These are phyloP conservation scores for Myrica gale DNA, from an alignment of 306 rosid species.

Conservation along the genomic window DNA sequence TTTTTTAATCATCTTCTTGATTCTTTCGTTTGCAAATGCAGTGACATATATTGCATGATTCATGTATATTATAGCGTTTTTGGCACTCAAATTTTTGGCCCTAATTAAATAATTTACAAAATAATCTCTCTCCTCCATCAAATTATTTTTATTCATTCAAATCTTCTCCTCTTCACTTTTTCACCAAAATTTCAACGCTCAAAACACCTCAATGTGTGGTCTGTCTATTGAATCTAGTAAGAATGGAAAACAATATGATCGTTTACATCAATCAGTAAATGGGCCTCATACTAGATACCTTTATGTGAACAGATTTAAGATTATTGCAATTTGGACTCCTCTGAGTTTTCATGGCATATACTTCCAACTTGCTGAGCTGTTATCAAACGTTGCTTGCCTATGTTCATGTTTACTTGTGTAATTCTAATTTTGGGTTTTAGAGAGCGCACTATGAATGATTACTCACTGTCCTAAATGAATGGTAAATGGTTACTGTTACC, in stretches of 20 bases:
- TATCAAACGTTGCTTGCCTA: neutral
- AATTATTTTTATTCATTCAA: too few species aligned
- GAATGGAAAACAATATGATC: neutral
- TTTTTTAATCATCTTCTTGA: neutral
- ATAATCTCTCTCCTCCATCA: too few species aligned
- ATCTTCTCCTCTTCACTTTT: too few species aligned
- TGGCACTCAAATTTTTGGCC: too few species aligned
- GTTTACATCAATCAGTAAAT: neutral
- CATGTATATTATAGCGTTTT: too few species aligned
- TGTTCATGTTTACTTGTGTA: neutral
- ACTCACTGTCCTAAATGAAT: neutral
- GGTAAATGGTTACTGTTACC: slow-evolving; percentile 11
- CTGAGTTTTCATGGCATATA: neutral
- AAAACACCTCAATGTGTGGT: too few species aligned
- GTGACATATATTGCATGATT: neutral
- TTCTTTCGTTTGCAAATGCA: neutral
- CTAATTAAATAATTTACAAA: too few species aligned
- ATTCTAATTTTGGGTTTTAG: neutral
- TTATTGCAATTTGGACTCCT: neutral
- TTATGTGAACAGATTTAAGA: neutral
- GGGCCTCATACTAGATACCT: neutral
- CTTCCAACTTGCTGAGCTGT: slow-evolving; percentile 3
- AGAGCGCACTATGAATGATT: neutral
- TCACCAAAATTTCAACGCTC: too few species aligned
- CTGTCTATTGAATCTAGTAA: neutral